Evolutionary conservation across 371 early-diverging fungal species (phyloP), one percentile per base, ranked within the genome.

Genomic region (Sporodiniella umbellata): DNA sequence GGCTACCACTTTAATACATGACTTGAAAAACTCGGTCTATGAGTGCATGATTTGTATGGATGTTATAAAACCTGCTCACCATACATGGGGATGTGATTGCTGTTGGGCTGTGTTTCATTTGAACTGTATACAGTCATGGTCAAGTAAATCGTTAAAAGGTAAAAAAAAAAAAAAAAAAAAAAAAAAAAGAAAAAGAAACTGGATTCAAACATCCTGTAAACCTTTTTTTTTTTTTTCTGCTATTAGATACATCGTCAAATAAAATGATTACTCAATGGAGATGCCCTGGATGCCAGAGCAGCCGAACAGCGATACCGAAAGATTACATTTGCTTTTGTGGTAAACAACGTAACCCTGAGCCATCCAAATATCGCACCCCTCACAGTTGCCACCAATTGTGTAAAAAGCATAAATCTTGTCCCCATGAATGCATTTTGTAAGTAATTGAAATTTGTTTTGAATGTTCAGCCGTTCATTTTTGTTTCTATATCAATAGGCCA

Each of bases 1-100:
- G 50, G 60, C 83, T 35, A 77, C 79, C 0, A 59, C 79, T 6
- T 60, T 92, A 43, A 70, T 80, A 2, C 70, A 78, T n/a, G 83
- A 80, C 25, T 69, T 94, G 33, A 74, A 70, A 18, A 79, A 70
- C 6, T 75, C 83, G 5, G 62, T 83, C 0, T 93, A 93, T 64
- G 95, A 98, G 48, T 96, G 97, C 68, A 92, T 95, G 95, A 84
- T 95, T 23, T 96, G 97, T 72, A 93, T 88, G 79, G 95, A 95
- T 61, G 60, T 65, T 14, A 78, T 96, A 26, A 76, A 80, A 31
- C 75, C 75, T 7, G 77, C 78, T 0, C 81, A 92, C 58, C 71
- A 64, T 31, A 81, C 84, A 3, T 96, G 95, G 95, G 79, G 77
- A 42, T 96, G 97, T 71, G 75, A 82, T 62, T 69, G 75, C 19